Conservation (phyloP, 83 land plant genomes). For the Thuja plicata region DNA sequence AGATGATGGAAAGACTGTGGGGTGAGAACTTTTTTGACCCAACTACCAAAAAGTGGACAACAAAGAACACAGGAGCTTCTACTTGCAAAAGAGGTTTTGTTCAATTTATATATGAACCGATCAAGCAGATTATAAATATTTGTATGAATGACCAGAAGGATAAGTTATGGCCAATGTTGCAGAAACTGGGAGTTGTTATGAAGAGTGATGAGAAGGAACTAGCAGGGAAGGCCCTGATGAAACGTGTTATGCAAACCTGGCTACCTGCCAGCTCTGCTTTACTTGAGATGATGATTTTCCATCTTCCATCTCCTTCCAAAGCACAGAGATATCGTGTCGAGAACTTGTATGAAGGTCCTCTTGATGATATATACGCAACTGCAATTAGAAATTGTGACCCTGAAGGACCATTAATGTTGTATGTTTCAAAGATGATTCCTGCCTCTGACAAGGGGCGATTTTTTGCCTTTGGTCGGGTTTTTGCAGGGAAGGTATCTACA, state of each 20-base stretch:
- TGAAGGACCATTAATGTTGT: conserved; percentile 35
- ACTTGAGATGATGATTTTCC: conserved; percentile 76
- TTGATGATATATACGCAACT: conserved; percentile 27
- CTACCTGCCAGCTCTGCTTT: conserved; percentile 68
- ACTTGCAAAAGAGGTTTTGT: conserved; percentile 72
- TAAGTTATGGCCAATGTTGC: conserved; percentile 75
- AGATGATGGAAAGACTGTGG: conserved; percentile 83
- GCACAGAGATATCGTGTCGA: conserved; percentile 76
- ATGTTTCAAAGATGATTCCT: conserved; percentile 39
- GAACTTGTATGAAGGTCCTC: conserved; percentile 69
- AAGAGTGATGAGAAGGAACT: conserved; percentile 72
- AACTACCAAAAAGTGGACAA: conserved; percentile 66
- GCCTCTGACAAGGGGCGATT: conserved; percentile 37
- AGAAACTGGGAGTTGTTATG: conserved; percentile 54
- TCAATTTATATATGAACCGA: conserved; percentile 71
- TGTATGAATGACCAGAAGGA: conserved; percentile 81
- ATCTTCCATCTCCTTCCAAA: conserved; percentile 64
- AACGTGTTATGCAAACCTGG: conserved; percentile 83
- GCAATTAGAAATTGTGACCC: conserved; percentile 37
- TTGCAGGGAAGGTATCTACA: conserved; percentile 26
- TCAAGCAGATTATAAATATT: conserved; percentile 62
- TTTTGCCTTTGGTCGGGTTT: conserved; percentile 39
- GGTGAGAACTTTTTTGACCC: conserved; percentile 79
- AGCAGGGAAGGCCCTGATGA: conserved; percentile 64
- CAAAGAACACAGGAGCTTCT: conserved; percentile 58